Evolutionary conservation across 148 eudicot genomes (phyloP).

Genomic region (Simmondsia chinensis): DNA sequence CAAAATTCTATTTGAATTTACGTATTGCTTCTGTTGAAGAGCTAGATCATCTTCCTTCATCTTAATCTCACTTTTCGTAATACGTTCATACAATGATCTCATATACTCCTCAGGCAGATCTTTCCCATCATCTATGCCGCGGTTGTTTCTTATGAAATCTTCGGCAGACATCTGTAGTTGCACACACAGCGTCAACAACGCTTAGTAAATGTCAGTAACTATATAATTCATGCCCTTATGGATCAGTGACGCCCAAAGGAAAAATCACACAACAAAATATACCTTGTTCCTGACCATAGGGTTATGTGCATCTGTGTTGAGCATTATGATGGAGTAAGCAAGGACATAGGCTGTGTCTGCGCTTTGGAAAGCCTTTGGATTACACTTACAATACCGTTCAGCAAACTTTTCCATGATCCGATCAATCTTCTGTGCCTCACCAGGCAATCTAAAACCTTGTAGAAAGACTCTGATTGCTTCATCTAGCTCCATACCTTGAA

Average conservation of each 20-base stretch:
- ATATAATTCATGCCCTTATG: no score
- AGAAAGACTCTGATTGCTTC: constrained; percentile 85
- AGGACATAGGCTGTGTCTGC: constrained; percentile 99
- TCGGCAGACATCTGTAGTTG: constrained; percentile 94
- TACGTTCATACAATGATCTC: constrained; percentile 84
- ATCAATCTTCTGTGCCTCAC: constrained; percentile 98
- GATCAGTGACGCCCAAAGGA: constrained; percentile 5
- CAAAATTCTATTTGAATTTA: constrained; percentile 70
- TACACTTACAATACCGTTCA: constrained; percentile 96
- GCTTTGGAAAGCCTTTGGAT: constrained; percentile 84
- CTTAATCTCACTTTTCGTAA: constrained; percentile 90
- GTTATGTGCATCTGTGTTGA: constrained; percentile 97
- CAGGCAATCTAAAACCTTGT: constrained; percentile 95
- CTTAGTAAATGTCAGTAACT: no score
- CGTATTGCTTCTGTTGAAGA: constrained; percentile 69
- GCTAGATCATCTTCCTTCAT: constrained; percentile 85
- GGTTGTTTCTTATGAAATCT: constrained; percentile 92
- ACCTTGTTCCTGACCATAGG: constrained; percentile 98
- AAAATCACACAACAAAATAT: constrained; percentile 8
- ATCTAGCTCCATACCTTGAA: constrained; percentile 75
- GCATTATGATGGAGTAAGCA: constrained; percentile 97
- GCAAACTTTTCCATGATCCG: constrained; percentile 98
- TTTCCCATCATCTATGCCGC: constrained; percentile 98
- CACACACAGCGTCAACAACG: no score
- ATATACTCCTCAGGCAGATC: constrained; percentile 89